Evolutionary conservation across 148 eudicot genomes (phyloP).

Genomic region (Camellia japonica): DNA sequence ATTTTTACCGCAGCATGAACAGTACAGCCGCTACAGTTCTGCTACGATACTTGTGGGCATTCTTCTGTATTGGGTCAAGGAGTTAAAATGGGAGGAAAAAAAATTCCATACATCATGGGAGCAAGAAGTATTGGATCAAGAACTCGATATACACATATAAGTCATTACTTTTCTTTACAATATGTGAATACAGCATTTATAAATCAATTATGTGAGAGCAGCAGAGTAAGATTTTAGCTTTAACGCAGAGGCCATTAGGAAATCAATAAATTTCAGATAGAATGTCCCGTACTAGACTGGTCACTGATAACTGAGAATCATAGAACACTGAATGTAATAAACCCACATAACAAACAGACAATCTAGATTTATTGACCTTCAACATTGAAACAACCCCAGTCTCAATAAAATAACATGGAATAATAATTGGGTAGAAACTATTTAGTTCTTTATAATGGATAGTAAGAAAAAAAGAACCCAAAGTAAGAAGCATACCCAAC

Average conservation of each 20-base stretch:
- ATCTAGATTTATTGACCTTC: neutral
- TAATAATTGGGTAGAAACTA: neutral
- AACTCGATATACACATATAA: neutral
- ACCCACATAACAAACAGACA: neutral
- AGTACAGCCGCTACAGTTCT: too few species aligned
- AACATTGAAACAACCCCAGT: neutral
- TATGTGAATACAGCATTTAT: neutral
- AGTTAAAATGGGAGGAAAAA: neutral
- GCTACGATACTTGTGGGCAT: too few species aligned
- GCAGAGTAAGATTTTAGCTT: too few species aligned
- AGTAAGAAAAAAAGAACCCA: neutral
- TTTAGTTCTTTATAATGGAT: neutral
- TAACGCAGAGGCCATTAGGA: neutral
- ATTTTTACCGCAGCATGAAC: too few species aligned
- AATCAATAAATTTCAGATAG: neutral
- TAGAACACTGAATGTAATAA: neutral
- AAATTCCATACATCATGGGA: neutral
- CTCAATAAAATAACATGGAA: neutral
- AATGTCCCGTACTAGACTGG: neutral
- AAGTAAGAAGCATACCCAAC: constrained; percentile 57
- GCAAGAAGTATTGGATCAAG: neutral
- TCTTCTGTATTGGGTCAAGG: too few species aligned
- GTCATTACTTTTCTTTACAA: neutral
- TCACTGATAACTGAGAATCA: neutral
- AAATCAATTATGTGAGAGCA: neutral